phyloP scores from a whole-genome alignment of 1,139 yeast genomes.

The Saccharomyces hybrid region DNA sequence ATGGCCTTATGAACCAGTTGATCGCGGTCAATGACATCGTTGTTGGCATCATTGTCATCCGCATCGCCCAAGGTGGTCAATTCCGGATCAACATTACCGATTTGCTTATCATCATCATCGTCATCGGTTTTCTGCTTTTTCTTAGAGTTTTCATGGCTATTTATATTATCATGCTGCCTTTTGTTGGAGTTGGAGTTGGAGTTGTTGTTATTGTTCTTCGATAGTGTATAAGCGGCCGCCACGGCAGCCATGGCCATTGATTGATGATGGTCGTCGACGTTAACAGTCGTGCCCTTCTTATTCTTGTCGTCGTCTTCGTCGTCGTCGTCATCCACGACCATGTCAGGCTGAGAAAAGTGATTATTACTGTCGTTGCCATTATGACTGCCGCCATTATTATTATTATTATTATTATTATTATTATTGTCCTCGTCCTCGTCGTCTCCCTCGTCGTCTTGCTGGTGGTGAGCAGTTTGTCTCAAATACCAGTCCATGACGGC shows the following conservation, averaged over 20 bases:
- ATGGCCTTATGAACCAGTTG: constrained; percentile 62
- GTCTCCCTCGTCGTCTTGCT: constrained; percentile 20
- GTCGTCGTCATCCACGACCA: constrained; percentile 1
- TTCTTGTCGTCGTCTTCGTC: background rate
- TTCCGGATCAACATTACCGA: background rate
- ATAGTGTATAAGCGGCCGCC: background rate
- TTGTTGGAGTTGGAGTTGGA: background rate
- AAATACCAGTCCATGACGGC: constrained; percentile 32
- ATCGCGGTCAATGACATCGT: constrained; percentile 39
- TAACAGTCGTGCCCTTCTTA: background rate
- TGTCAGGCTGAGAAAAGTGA: background rate
- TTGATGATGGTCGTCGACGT: constrained; percentile 6
- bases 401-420: constrained; percentile 4
- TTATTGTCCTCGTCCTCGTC: constrained; percentile 16
- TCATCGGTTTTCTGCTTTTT: background rate
- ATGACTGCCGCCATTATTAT: constrained; percentile 4
- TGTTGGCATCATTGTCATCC: background rate
- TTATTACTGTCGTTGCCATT: constrained; percentile 1
- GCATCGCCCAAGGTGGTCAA: background rate
- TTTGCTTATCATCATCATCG: background rate
- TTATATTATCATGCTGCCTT: background rate
- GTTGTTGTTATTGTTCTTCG: background rate
- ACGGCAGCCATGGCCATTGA: background rate
- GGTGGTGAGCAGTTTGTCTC: constrained; percentile 15
- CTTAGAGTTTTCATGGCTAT: background rate